Evolutionary conservation across 2,329 filamentous ascomycete species (phyloP), one percentile per base, ranked within the genome.

Genomic region (Colletotrichum plurivorum): DNA sequence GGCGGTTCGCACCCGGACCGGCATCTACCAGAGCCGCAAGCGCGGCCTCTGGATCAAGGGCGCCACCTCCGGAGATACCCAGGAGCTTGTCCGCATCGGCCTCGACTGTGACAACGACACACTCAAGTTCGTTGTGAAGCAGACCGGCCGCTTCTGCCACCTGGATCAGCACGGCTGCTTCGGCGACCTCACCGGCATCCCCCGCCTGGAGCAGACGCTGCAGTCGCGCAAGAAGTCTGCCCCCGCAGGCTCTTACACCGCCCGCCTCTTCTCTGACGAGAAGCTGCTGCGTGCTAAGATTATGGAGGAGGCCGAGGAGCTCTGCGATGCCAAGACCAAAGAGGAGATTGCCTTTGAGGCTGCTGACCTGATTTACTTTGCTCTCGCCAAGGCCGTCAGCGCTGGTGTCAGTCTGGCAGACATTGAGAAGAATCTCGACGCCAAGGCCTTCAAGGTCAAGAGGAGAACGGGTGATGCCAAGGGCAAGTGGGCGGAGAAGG

Each of bases 31-130:
- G 82, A 98, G 95, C 83, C 89, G 96, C 60, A 98, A 98, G 85
- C 89, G 96, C 52, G 96, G 96, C 0, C 82, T 99, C 31, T 99
- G 96, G 96, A 92, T 97, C 81, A 99, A 99, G 84, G 96, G 96
- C 6, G 93, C 95, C 60, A 96, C 93, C 9, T 98, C 95, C 62
- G 96, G 96, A 15, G 95, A 98, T 78, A 94, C 93, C 13, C 96
- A 99, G 80, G 91, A 98, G 79, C 86, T 99, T 58, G 85, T 98
- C 22, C 90, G 90, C 66, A 88, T 99, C 72, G 92, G 92, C 1
- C 85, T 97, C 62, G 96, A 99, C 81, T 99, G 96, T 80, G 96
- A 99, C 80, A 92, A 92, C 72, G 96, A 99, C 80, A 97, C 95
- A 67, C 82, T 99, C 75, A 92, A 93, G 73, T 98, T 98, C 79